Percentiles rank a stretch among this genome's conserved stretches.
Evolutionary conservation across 2,329 filamentous ascomycete genomes (phyloP).

Genomic region (Xylaria multiplex): DNA sequence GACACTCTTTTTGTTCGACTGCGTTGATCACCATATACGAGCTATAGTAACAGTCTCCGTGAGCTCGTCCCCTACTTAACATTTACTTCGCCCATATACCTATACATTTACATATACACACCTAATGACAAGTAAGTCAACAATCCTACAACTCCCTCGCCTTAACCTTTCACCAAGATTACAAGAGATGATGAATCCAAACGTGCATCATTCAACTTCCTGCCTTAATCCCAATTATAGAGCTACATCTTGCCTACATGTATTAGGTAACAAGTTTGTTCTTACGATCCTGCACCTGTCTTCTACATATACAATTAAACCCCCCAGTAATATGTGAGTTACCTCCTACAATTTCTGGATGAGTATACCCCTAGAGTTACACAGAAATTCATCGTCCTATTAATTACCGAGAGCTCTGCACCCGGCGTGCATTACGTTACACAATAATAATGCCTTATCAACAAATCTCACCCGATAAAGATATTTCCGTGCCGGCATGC

Average conservation of each 20-base stretch:
- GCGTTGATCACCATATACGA: neutral
- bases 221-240: too few species aligned
- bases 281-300: neutral
- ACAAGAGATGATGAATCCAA: neutral
- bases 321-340: neutral
- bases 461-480: neutral
- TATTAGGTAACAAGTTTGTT: neutral
- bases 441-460: neutral
- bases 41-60: neutral
- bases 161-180: neutral
- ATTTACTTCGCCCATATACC: neutral
- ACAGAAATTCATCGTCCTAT: neutral
- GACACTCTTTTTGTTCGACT: neutral
- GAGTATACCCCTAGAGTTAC: neutral
- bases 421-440: neutral
- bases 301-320: neutral
- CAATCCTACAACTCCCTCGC: neutral
- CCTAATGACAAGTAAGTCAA: neutral
- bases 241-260: neutral
- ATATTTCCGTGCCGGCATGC: neutral
- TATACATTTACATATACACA: too few species aligned
- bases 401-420: neutral
- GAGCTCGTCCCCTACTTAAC: neutral
- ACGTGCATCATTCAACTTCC: neutral
- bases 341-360: neutral